phyloP scores from a whole-genome alignment of 139 green algal species.

The Haematococcus lacustris region DNA sequence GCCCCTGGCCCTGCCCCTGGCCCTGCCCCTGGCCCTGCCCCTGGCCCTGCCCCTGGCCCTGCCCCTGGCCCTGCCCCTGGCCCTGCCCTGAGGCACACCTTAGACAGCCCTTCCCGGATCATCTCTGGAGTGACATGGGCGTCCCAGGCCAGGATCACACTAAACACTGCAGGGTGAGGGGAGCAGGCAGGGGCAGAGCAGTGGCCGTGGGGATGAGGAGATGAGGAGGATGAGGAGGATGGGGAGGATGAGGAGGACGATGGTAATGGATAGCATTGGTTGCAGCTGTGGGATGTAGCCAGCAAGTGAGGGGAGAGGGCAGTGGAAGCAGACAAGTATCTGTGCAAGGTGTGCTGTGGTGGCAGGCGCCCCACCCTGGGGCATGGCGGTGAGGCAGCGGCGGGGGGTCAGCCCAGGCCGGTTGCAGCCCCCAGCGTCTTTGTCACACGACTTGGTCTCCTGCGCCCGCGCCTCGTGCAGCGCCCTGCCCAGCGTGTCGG shows the following conservation, averaged over 20 bases:
- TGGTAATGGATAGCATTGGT: no score
- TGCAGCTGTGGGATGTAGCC: no score
- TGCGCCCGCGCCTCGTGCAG: slow-evolving; percentile 10
- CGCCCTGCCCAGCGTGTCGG: neutral
- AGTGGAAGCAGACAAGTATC: neutral
- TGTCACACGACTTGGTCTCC: slow-evolving; percentile 54
- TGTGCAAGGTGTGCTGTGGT: neutral
- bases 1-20: no score
- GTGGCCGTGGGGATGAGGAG: neutral
- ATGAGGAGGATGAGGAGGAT: no score
- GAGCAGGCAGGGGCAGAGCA: neutral
- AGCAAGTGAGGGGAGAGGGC: no score
- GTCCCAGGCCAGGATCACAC: slow-evolving; percentile 61
- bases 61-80: no score
- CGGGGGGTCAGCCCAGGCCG: slow-evolving; percentile 4
- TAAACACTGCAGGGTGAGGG: slow-evolving; percentile 41
- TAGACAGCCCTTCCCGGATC: slow-evolving; percentile 30
- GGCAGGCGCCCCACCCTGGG: neutral
- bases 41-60: no score
- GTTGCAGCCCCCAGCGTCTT: slow-evolving; percentile 44
- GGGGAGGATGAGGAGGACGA: no score
- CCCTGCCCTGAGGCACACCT: no score
- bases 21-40: no score
- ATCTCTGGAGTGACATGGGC: slow-evolving; percentile 25
- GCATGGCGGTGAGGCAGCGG: slow-evolving; percentile 1